phyloP scores from a whole-genome alignment of 1,139 yeast genomes.

The Sugiyamaella novakii region DNA sequence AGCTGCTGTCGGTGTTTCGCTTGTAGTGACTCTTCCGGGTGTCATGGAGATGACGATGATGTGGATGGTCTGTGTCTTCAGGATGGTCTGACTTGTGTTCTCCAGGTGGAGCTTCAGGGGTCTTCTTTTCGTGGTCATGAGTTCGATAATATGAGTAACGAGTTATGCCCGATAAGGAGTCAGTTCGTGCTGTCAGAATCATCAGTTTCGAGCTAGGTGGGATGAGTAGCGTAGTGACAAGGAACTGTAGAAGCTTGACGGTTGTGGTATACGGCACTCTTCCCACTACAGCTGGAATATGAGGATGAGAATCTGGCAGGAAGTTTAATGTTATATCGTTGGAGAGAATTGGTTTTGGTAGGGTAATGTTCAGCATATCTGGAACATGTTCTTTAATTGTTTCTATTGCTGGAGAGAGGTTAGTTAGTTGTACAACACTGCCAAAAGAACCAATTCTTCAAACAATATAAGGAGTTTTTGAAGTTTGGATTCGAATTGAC shows the following conservation, averaged over 20 bases:
- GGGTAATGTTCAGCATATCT: constrained; percentile 50
- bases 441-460: too few relatives aligned
- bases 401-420: constrained; percentile 46
- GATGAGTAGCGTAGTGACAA: constrained; percentile 35
- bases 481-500: not conserved
- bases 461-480: too few relatives aligned
- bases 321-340: constrained; percentile 58
- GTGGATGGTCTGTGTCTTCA: not conserved
- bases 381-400: constrained; percentile 60
- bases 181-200: constrained; percentile 30
- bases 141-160: constrained; percentile 19
- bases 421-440: too few relatives aligned
- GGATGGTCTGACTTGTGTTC: constrained; percentile 1
- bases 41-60: constrained; percentile 10
- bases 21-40: not conserved
- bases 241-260: constrained; percentile 39
- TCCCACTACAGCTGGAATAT: constrained; percentile 65
- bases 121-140: constrained; percentile 6
- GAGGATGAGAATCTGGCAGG: constrained; percentile 63
- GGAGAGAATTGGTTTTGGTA: constrained; percentile 55
- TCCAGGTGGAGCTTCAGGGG: constrained; percentile 1
- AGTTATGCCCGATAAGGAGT: constrained; percentile 11
- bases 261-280: constrained; percentile 56
- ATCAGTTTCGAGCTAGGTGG: constrained; percentile 35
- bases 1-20: not conserved